These are phyloP conservation scores for Ichthyophthirius multifiliis DNA, from an alignment of 169 alveolate species.

Conservation along the genomic window DNA sequence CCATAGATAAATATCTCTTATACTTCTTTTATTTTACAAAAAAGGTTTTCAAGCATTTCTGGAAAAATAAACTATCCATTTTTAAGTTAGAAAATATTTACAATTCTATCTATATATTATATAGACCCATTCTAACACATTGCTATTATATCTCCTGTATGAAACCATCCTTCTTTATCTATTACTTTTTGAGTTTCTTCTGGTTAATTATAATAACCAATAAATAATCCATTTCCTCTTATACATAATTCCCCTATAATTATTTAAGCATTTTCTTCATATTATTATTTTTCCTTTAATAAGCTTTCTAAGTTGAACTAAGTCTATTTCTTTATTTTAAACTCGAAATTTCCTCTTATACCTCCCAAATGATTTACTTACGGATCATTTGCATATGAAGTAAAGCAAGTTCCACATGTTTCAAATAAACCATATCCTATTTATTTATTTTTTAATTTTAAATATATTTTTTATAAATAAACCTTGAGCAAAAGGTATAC, in stretches of 20 bases:
- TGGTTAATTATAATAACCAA: constrained; percentile 49
- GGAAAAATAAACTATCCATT: constrained; percentile 61
- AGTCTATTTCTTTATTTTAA: no score
- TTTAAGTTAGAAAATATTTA: constrained; percentile 51
- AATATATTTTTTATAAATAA: not conserved
- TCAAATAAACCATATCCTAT: constrained; percentile 77
- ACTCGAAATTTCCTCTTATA: constrained; percentile 49
- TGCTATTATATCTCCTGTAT: constrained; percentile 62
- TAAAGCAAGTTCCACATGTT: constrained; percentile 57
- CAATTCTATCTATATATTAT: constrained; percentile 38
- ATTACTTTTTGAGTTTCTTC: constrained; percentile 32
- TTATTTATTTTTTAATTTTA: constrained; percentile 64
- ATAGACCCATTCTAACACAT: constrained; percentile 20
- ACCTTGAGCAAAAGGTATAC: constrained; percentile 67
- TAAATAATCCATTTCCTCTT: constrained; percentile 51
- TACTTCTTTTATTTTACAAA: constrained; percentile 15
- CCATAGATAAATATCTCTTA: constrained; percentile 49
- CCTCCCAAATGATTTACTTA: constrained; percentile 61
- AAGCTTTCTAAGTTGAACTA: no score
- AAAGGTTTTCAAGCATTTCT: constrained; percentile 50
- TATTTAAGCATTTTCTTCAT: no score
- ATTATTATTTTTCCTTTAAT: constrained; percentile 8
- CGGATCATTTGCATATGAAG: constrained; percentile 53
- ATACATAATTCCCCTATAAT: constrained; percentile 60
- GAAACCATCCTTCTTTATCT: constrained; percentile 53